Base-by-base conservation (phyloP, 805 yeast genomes). In the Candida coleopterorum region DNA sequence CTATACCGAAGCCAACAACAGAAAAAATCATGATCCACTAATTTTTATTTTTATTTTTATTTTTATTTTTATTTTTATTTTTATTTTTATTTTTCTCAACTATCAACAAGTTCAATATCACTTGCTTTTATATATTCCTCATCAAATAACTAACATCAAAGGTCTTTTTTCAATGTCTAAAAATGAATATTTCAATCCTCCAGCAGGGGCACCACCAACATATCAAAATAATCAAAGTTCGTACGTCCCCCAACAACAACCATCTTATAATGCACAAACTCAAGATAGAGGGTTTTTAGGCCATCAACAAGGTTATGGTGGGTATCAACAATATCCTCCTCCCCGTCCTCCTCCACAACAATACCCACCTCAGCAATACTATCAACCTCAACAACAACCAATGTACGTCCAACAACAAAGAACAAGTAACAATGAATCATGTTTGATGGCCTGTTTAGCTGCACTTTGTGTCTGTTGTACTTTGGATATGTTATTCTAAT, bases 321-420 rank as follows among this genome's bases (percentile, higher is more conserved):
- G 53, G 9, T 47, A 45, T 27, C 42, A 42, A 7, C 35, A 35
- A 14, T 18, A 25, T n/a, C 38, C 26, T 9, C 58, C 53, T 38
- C 43, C 28, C 29, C 62, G 62, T 41, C 56, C 60, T 40, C 68
- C 59, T 37, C 70, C 62, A 43, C 70, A 61, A 42, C 70, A 64
- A 39, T n/a, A n/a, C n/a, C n/a, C n/a, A n/a, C 44, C 32, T 6
- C 55, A 44, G 30, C 58, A 55, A 39, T 45, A 31, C 29, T 62
- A 64, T 41, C 56, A 60, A 41, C 68, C 59, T 37, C 70, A 64
- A 43, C 70, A 61, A 42, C 70, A 64, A 39, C 71, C 69, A 23
- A 62, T 65, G 62, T 66, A 66, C 39, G 71, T 66, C 5, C 72
- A 66, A 47, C 72, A 66, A 41, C 64, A 62, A 38, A 38, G 46